Evolutionary conservation across 192 early-diverging fungal species (phyloP), one percentile per base, ranked within the genome.

Genomic region (Coemansia sp.): DNA sequence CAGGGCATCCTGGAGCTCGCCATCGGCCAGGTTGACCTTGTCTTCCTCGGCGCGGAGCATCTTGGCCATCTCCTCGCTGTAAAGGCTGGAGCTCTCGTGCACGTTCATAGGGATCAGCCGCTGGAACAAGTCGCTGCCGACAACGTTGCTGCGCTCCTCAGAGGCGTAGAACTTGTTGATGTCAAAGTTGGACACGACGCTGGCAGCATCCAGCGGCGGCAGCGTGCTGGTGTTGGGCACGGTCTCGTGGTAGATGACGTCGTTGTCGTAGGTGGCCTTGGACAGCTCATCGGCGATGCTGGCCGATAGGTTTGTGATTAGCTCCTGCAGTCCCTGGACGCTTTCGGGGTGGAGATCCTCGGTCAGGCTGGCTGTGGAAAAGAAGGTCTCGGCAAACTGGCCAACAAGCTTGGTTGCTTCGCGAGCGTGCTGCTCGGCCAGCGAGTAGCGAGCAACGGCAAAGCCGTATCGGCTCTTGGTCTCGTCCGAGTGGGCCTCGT

Each of bases 51-150:
- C 64, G 19, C 96, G 84, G 6, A 96, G 79, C 27, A 99, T 54
- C 73, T 94, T 93, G 15, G 92, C 94, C 73, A 96, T 92, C 63
- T 96, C 93, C 61, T 97, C 96, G 18, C 92, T 94, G 55, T 99
- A 99, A 51, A 97, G 46, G 19, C 88, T 91, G 11, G 94, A 81
- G 33, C 89, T 85, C 72, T 97, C 92, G 65, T 96, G 93, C 1
- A 99, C 91, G n/a, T 83, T 80, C 35, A 99, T 73, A 1, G 96
- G 96, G 24, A 99, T 86, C 36, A 99, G 80, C 17, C 80, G 72
- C 27, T 80, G 68, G 53, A 99, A 99, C 45, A 97, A 85, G 65
- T 97, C 94, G 2, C 80, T 68, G 2, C 94, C 94, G 43, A 96
- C 89, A 20, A 97, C 91, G 40, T 89, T 33, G 80, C 82, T 23